A percentile compares a stretch with the other conserved stretches of the same genome.
Evolutionary conservation across 257 asterid species (phyloP).

Genomic region (Fraxinus quadrangulata): DNA sequence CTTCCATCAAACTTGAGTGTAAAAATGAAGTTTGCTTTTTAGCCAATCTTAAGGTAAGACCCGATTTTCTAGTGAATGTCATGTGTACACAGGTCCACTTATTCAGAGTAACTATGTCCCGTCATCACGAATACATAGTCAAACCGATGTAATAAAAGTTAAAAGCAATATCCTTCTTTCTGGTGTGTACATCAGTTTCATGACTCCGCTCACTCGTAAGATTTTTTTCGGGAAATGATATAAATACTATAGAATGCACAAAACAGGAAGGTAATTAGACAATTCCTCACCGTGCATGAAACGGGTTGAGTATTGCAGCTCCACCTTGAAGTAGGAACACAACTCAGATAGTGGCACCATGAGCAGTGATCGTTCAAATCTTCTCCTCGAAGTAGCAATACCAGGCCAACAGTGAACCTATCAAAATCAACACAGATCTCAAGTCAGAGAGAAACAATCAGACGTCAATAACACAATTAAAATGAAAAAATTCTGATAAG

Average conservation of each 20-base stretch:
- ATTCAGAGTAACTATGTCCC: background rate
- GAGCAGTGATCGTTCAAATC: conserved; percentile 82
- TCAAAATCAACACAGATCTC: background rate
- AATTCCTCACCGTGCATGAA: conserved; percentile 60
- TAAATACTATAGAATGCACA: background rate
- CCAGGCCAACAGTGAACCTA: conserved; percentile 68
- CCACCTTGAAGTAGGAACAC: conserved; percentile 85
- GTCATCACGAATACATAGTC: background rate
- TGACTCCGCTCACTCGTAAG: no score
- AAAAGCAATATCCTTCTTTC: background rate
- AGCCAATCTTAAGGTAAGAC: background rate
- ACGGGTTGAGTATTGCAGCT: conserved; percentile 68
- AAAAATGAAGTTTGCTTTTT: background rate
- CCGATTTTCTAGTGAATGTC: background rate
- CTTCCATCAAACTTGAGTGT: background rate
- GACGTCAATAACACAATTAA: background rate
- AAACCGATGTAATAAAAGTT: no score
- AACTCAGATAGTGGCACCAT: conserved; percentile 93
- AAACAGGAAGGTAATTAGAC: background rate
- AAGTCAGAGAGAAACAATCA: background rate
- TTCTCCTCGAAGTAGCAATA: conserved; percentile 80
- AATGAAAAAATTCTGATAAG: no score
- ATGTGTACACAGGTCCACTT: background rate
- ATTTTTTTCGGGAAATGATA: background rate
- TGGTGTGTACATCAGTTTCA: background rate